Base-by-base conservation (phyloP, 306 rosid species). In the Quercus aquifolioides region DNA sequence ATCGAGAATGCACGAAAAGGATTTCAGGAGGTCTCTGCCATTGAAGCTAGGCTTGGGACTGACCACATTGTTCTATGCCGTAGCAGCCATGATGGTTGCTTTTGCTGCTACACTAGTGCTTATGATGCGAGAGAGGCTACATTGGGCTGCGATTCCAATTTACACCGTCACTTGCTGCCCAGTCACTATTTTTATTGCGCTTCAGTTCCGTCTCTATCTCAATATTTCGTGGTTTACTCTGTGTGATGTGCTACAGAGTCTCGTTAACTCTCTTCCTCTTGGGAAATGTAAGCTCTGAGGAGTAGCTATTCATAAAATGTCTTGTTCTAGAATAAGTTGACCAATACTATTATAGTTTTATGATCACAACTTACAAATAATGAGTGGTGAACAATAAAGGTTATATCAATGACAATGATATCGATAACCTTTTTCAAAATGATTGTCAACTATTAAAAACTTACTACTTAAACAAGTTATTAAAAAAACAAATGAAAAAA, bases 11-110 rank as follows among this genome's bases (percentile, higher is more conserved):
- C 26, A 41, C 0, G 70, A 74, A 33, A 21, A 56, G 8, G 83
- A 80, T 56, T 80, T 80, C 25, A 14, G 57, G 59, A 64, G 20
- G 52, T 65, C 75, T 23, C 60, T 80, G 18, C 83, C 83, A 3
- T 14, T 74, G 58, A 80, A 67, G 79, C 75, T 80, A n/a, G 70
- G 28, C n/a, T 38, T 74, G 20, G 83, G 79, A 38, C 74, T 80
- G 15, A 80, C 52, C 55, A 64, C 65, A 8, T 71, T 74, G 70
- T 74, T 80, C 55, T 67, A 19, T 3, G 33, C 79, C 6, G 79
- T 80, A 54, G 14, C 79, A 14, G n/a, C 74, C 14, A 63, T 74
- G 75, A 74, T 80, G 83, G 49, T 55, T 4, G 75, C 79, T 68
- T 80, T 80, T 26, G 74, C 83, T n/a, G 74, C 79, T 4, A 55